Evolutionary conservation across 257 asterid species (phyloP), one percentile per base, ranked within the genome.

Genomic region (Gardenia jasminoides): DNA sequence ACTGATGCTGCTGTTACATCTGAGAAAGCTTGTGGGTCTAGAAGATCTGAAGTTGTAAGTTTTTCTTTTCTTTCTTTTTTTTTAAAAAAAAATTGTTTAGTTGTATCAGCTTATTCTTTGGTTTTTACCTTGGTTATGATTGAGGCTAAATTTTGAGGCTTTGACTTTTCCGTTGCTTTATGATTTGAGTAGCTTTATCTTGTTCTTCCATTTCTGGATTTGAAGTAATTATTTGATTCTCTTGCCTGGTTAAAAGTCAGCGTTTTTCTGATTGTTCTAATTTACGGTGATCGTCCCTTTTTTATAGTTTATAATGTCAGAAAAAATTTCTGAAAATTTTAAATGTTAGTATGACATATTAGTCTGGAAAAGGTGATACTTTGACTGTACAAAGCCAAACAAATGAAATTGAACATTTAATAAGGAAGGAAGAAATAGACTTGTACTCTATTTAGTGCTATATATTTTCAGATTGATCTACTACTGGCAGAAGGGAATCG

Each of bases 1-100:
- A 72, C 75, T 61, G 86, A 88, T 73, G 82, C 90, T 81, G 84
- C 91, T 80, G 85, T 82, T 48, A 78, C 83, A 61, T 77, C 82
- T 68, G 76, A 82, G 52, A 84, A 84, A 81, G 65, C 81, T 83
- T 79, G 86, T 31, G 84, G 76, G 33, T 28, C 13, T 46, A 69
- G 79, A 83, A 79, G 52, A 76, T 81, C 90, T 77, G 83, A 80
- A 36, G 77, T 76, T 67, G 90, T 87, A 83, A 87, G 86, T 19
- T 17, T 46, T 61, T 67, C 67, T 7, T 48, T 31, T 72, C 70
- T 31, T 48, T 19, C 16, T 72, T 26, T 2, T 44, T 11, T 4
- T 78, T 54, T 31, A 10, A n/a, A n/a, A n/a, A n/a, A n/a, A n/a
- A n/a, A n/a, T n/a, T n/a, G n/a, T 71, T 22, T 50, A 9, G 1